These are phyloP conservation scores for Pseudozyma sp. DNA, from an alignment of 1,284 basidiomycete genomes.

Conservation along the genomic window DNA sequence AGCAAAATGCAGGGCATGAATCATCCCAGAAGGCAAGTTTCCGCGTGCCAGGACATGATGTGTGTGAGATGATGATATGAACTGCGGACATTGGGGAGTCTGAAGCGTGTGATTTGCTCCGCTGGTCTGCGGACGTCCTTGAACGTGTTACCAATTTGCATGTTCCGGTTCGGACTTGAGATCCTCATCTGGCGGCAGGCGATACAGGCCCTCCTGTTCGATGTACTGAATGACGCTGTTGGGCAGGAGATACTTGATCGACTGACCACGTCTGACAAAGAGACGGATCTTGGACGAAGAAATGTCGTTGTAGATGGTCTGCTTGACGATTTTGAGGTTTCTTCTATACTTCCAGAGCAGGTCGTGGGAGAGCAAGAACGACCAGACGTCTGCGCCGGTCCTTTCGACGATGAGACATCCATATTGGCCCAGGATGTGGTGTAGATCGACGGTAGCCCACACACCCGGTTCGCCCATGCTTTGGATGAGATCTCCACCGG, in stretches of 20 bases:
- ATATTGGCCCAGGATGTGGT: constrained; percentile 93
- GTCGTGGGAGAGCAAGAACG: constrained; percentile 73
- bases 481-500: constrained; percentile 95
- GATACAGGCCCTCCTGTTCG: constrained; percentile 76
- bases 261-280: constrained; percentile 90
- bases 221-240: constrained; percentile 95
- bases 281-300: constrained; percentile 74
- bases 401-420: constrained; percentile 95
- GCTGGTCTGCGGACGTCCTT: not conserved
- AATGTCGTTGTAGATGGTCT: constrained; percentile 98
- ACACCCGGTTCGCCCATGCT: constrained; percentile 99
- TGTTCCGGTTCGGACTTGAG: constrained; percentile 29
- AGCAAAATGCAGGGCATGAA: too few species aligned
- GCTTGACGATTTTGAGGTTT: constrained; percentile 87
- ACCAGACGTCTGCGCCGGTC: constrained; percentile 88
- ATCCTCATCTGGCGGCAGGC: constrained; percentile 43
- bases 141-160: constrained; percentile 36
- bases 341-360: constrained; percentile 74
- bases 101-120: too few species aligned
- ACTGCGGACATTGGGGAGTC: too few species aligned
- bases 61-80: too few species aligned
- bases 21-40: too few species aligned
- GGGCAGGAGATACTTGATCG: constrained; percentile 91
- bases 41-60: too few species aligned
- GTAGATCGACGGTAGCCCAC: constrained; percentile 94